These are phyloP conservation scores for Penicillium malachiteum DNA, from an alignment of 495 filamentous ascomycete genomes.

Conservation along the genomic window DNA sequence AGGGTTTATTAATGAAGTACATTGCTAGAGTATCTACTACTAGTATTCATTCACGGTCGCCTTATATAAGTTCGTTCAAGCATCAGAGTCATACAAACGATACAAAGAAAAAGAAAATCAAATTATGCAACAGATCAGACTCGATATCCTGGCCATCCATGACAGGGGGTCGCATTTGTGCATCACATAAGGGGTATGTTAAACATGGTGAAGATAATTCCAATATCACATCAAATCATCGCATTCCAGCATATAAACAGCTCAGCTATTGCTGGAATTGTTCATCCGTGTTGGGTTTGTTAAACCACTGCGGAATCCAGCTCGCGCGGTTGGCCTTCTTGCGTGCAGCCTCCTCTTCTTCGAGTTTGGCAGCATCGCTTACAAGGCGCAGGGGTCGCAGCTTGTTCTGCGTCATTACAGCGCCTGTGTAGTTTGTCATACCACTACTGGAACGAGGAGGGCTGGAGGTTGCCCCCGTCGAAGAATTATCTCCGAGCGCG, in stretches of 20 bases:
- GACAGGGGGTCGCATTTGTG: constrained; percentile 28
- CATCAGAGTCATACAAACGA: constrained; percentile 2
- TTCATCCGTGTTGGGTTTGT: constrained; percentile 31
- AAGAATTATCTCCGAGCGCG: constrained; percentile 50
- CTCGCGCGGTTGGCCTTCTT: constrained; percentile 61
- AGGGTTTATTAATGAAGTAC: no score
- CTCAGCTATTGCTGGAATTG: constrained; percentile 9
- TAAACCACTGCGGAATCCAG: constrained; percentile 61
- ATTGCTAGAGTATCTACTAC: not conserved
- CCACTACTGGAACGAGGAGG: constrained; percentile 57
- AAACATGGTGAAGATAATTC: constrained; percentile 23
- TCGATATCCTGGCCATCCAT: constrained; percentile 15
- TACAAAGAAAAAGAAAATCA: constrained; percentile 8
- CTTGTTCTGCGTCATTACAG: constrained; percentile 71
- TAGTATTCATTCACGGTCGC: not conserved
- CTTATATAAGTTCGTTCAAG: not conserved
- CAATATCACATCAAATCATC: constrained; percentile 30
- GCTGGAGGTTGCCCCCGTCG: constrained; percentile 51
- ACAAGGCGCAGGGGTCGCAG: constrained; percentile 85
- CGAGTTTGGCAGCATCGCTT: constrained; percentile 40
- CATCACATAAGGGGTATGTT: constrained; percentile 32
- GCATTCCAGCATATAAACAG: constrained; percentile 8
- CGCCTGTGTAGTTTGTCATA: constrained; percentile 52
- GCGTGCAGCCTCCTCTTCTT: constrained; percentile 49
- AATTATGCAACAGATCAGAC: constrained; percentile 17